phyloP scores from a whole-genome alignment of 305 asterid genomes.

The Fraxinus greggii region DNA sequence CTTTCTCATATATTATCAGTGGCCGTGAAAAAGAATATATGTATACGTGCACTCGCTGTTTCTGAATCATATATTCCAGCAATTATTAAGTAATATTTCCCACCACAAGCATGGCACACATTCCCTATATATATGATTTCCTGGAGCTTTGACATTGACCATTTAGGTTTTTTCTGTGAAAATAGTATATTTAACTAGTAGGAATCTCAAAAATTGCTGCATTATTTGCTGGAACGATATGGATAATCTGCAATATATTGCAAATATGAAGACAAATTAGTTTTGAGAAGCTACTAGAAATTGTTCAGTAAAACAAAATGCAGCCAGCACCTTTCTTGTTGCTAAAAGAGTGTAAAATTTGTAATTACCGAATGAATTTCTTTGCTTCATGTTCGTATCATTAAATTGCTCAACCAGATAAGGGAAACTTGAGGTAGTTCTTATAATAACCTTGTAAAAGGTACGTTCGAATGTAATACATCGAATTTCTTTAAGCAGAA shows the following conservation, averaged over 20 bases:
- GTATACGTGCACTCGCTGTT: neutral
- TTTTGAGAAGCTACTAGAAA: neutral
- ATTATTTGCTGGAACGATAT: neutral
- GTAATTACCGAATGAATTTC: neutral
- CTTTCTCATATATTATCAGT: conserved; percentile 4
- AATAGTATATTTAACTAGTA: neutral
- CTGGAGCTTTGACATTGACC: neutral
- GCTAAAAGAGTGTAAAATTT: neutral
- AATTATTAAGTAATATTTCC: neutral
- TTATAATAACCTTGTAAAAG: neutral
- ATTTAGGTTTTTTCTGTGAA: neutral
- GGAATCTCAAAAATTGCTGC: neutral
- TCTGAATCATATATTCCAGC: neutral
- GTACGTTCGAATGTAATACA: neutral
- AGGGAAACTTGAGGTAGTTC: neutral
- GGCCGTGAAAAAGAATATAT: neutral
- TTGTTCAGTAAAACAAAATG: neutral
- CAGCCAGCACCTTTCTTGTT: neutral
- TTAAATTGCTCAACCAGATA: neutral
- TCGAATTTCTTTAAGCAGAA: neutral
- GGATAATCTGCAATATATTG: neutral
- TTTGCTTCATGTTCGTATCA: neutral
- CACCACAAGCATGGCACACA: neutral
- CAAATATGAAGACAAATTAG: neutral
- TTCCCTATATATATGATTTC: neutral